Evolutionary conservation across 1,284 basidiomycete species (phyloP), one percentile per base, ranked within the genome.

Genomic region (Rhodotorula sp.): DNA sequence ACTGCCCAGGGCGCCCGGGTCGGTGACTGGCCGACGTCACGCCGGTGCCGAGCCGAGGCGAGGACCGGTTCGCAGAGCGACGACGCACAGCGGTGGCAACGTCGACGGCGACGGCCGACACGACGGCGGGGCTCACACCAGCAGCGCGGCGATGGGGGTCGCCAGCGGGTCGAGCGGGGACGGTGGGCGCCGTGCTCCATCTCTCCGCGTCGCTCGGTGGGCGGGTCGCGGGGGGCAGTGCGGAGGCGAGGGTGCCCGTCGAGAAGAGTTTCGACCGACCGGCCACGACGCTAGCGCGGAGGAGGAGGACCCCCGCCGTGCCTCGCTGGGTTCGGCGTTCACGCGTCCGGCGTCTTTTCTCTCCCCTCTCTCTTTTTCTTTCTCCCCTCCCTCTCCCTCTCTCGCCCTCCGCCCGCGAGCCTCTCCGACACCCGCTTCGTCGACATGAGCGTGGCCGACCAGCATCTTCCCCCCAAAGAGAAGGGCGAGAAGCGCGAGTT

Each of bases 401-500:
- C n/a, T 24, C 28, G 5, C 34, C 24, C 28, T 15, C 24, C 34
- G n/a, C n/a, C n/a, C 48, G 28, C 30, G 40, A 50, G 44, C 20
- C 16, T 2, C 15, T 30, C 34, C 30, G 31, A 7, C 51, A 15
- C n/a, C 15, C 18, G 40, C 54, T 40, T 37, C 37, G 37, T 44
- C 26, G 50, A n/a, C 22, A 61, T 61, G 59, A 52, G 48, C 51
- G 15, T 34, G 11, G 58, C 40, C n/a, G 54, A 60, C 64, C 47
- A 60, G 46, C 60, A 65, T 30, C 20, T 22, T 6, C 56, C 8
- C 40, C 40, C 28, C 31, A 47, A 40, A 2, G 6, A 34, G 7
- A 24, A 37, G 10, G 46, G 15, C 5, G 64, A 65, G 47, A 65
- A 65, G 64, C n/a, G 64, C 52, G 64, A 65, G 58, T 34, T 56